Evolutionary conservation across 768 basidiomycete genomes (phyloP), one percentile per base, ranked within the genome.

Genomic region (Chalciporus pseudorubinellus): DNA sequence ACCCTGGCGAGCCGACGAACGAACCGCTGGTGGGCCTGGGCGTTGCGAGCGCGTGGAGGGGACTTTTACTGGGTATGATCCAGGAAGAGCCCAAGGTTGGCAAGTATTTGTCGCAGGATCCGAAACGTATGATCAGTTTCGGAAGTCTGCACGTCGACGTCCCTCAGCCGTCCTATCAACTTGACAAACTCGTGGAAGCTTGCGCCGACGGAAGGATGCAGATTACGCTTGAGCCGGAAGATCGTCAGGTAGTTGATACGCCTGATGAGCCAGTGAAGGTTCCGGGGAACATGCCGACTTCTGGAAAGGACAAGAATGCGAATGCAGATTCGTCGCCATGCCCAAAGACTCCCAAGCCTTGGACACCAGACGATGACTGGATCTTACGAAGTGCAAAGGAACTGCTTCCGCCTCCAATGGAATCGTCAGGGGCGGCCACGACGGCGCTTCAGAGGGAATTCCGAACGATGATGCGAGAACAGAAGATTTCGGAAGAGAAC

Each of bases 391-490:
- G 72, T 24, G 61, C 80, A 19, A 70, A 72, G 33, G 70, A 77
- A 40, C 58, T 84, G 3, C 71, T 87, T 64, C 82, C 83, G 16
- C 83, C 87, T 0, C 88, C 86, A 1, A 64, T 68, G 11, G 77
- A 84, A 39, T 79, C 85, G 1, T 76, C 75, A 6, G 68, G 76
- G 0, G 71, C 71, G 36, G 82, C 86, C 0, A 77, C 79, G 6
- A 74, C 77, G 65, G 76, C 84, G 1, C 71, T 89, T 7, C 79
- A 80, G 58, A 72, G 77, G 46, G 88, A 90, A 67, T 70, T 87
- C 40, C 80, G 74, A 52, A 61, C 74, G 16, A 82, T 85, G 75
- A 62, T 88, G 45, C 80, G 72, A 52, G 82, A 83, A 58, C 85
- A 89, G 64, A 74, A 77, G 9, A 61, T 57, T 11, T 70, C 72